Evolutionary conservation across 208 protist genomes (phyloP), one percentile per base, ranked within the genome.

Genomic region (Leishmania guyanensis): DNA sequence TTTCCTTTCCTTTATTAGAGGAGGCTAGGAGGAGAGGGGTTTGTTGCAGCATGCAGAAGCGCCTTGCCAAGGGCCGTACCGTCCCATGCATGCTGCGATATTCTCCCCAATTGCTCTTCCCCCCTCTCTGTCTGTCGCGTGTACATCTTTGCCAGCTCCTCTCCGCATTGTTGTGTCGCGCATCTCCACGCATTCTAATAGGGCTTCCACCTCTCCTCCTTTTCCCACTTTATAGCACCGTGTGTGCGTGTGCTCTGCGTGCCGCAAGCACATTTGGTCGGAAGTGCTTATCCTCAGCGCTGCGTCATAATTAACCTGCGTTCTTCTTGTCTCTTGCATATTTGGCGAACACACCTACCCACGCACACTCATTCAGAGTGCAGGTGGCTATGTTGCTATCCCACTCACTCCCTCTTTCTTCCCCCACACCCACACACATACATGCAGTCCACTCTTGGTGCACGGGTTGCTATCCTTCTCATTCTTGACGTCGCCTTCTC

Each of bases 221-320:
- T 29, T 20, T 48, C 8, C 8, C 69, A 1, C 46, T 16, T 54
- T 73, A 17, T 53, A 33, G 20, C 10, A 3, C 3, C 69, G 43
- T 33, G 69, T 73, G 69, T 46, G 66, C 17, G 66, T 51, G 43
- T 73, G 69, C 46, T 8, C 9, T 51, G 43, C 46, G 26, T 22
- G 22, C 8, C 43, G 69, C 10, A 73, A 20, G 69, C 22, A 73
- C 5, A 26, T 46, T 20, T 16, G 69, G 26, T 16, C 17, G 69
- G 46, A 53, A 51, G 69, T 80, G 5, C 69, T 60, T 39, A 39
- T 70, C 26, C 64, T 66, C 64, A 20, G 39, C 14, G 26, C 65
- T 53, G 76, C 36, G 43, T 79, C 76, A 50, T 71, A 39, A 70
- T 36, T 33, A 54, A 54, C 53, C 46, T 54, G 46, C 69, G 43